Base-by-base conservation (phyloP, 2,329 filamentous ascomycete genomes). In the Graphilbum sp. region DNA sequence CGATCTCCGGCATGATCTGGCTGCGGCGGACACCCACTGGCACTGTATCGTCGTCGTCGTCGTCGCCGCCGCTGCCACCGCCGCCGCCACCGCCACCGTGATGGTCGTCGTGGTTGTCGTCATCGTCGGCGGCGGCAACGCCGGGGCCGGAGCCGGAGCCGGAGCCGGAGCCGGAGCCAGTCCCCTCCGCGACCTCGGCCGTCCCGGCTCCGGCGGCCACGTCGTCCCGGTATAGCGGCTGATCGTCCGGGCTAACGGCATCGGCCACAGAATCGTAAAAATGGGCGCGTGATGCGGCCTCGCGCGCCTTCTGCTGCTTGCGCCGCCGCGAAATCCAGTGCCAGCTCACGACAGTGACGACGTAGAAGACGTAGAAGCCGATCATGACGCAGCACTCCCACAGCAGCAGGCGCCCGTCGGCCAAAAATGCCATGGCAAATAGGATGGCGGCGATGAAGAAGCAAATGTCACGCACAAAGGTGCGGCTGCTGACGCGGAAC, bases 321-420 rank as follows among this genome's bases (percentile, higher is more conserved):
- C 72, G 67, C 45, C 75, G 67, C 29, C 72, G 74, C 15, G 79
- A 63, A 59, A 79, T 80, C 80, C 87, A 94, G 58, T 98, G 90
- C 86, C 87, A 96, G 6, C 67, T 67, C 15, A 96, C 82, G 11
- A 98, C 90, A 41, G 86, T 76, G 12, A 75, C 53, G 34, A 98
- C 90, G 52, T 98, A 98, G 49, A 94, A 80, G 33, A 78, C 47
- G 55, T 98, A 98, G 53, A 92, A 92, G 13, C 64, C 78, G 40
- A 98, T 85, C 90, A 98, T 98, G 41, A 69, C 63, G 43, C 71
- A 70, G 47, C 87, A 94, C 57, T 98, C 90, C 86, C 86, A 96
- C 7, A 90, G 60, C 44, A 81, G 72, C 37, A 98, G 65, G 41
- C 72, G 70, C 0, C 88, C 88, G 53, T 98, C 90, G 27, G 79